Conservation (phyloP, 2,329 filamentous ascomycete species). For the Colletotrichum sp. region DNA sequence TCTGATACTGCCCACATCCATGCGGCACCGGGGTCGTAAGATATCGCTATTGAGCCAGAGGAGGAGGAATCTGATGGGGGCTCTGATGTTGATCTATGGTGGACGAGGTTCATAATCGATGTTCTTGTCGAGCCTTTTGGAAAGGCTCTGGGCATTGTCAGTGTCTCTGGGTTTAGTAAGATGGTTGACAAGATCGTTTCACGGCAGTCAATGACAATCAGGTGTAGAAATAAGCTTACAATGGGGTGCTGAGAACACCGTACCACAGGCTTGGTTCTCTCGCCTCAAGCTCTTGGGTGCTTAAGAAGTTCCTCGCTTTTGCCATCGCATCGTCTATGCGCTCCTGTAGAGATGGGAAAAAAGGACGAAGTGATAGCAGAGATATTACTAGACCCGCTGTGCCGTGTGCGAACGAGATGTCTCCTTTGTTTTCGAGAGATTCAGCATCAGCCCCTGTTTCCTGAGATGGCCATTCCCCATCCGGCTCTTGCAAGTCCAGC, state of each 20-base stretch:
- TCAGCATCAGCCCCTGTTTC: slow-evolving; percentile 62
- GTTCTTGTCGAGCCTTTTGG: not conserved
- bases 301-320: slow-evolving; percentile 56
- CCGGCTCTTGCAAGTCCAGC: slow-evolving; percentile 62
- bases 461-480: slow-evolving; percentile 68
- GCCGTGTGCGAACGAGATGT: slow-evolving; percentile 71
- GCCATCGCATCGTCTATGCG: slow-evolving; percentile 58
- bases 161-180: slow-evolving; percentile 25
- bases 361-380: slow-evolving; percentile 57
- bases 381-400: slow-evolving; percentile 67
- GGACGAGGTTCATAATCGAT: slow-evolving; percentile 47
- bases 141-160: not conserved
- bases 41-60: slow-evolving; percentile 33
- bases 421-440: slow-evolving; percentile 42
- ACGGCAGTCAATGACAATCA: not conserved
- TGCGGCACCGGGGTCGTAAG: slow-evolving; percentile 39
- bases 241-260: slow-evolving; percentile 67
- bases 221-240: slow-evolving; percentile 41
- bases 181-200: not conserved
- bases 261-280: slow-evolving; percentile 72
- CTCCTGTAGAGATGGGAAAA: slow-evolving; percentile 59
- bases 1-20: slow-evolving; percentile 42
- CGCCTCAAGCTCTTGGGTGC: slow-evolving; percentile 41
- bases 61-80: slow-evolving; percentile 22
- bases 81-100: slow-evolving; percentile 46